A percentile compares a stretch with the other conserved stretches of the same genome.
phyloP scores from a whole-genome alignment of 768 basidiomycete genomes.

The Lactarius deliciosus region DNA sequence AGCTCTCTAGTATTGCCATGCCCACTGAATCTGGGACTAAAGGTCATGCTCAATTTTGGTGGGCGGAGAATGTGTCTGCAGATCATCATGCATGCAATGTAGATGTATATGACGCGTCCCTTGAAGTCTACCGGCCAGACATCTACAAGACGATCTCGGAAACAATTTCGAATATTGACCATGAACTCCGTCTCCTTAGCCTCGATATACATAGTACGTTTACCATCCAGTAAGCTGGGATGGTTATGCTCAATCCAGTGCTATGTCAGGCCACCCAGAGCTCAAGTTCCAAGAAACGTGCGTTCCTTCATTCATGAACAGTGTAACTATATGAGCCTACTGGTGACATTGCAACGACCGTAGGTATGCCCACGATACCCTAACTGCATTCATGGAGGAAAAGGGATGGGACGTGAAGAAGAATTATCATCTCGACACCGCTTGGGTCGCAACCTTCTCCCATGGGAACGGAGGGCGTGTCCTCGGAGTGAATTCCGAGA shows the following conservation, averaged over 20 bases:
- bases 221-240: background rate
- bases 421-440: slow-evolving; percentile 65
- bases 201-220: slow-evolving; percentile 67
- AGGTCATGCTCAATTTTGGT: slow-evolving; percentile 25
- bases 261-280: slow-evolving; percentile 62
- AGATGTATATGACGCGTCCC: slow-evolving; percentile 17
- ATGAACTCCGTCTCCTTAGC: slow-evolving; percentile 58
- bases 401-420: slow-evolving; percentile 64
- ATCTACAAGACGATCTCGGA: slow-evolving; percentile 38
- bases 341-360: background rate
- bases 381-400: slow-evolving; percentile 63
- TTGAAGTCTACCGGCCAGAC: slow-evolving; percentile 26
- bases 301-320: slow-evolving; percentile 12
- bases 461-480: slow-evolving; percentile 66
- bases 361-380: slow-evolving; percentile 70
- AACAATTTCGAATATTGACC: slow-evolving; percentile 52
- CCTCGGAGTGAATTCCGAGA: slow-evolving; percentile 81
- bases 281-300: slow-evolving; percentile 68
- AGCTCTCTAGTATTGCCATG: background rate
- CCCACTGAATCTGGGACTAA: background rate
- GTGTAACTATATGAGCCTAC: background rate
- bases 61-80: slow-evolving; percentile 12
- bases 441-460: slow-evolving; percentile 69
- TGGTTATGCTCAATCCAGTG: slow-evolving; percentile 4
- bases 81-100: slow-evolving; percentile 22